Evolutionary conservation across 2,329 filamentous ascomycete species (phyloP).

Genomic region (Neoarthrinium moseri): DNA sequence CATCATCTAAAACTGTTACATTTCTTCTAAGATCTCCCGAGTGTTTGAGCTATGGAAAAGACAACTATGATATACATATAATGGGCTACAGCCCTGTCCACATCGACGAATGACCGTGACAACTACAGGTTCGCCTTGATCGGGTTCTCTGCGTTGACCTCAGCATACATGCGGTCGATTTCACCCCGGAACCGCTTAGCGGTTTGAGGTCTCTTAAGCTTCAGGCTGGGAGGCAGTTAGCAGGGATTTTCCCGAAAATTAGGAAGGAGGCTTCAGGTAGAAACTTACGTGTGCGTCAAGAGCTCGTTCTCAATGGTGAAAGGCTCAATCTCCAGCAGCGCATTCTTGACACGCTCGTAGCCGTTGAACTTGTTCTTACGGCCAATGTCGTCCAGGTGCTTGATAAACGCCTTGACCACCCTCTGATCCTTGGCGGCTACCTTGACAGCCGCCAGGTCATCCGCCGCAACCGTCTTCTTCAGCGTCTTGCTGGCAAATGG

Average conservation of each 20-base stretch:
- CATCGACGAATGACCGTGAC: too few species aligned
- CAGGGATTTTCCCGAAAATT: background rate
- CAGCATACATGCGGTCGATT: conserved; percentile 57
- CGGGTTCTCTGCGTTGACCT: conserved; percentile 41
- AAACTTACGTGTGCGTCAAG: conserved; percentile 79
- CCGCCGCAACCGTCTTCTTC: conserved; percentile 60
- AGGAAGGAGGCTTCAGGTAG: background rate
- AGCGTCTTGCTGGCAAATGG: conserved; percentile 76
- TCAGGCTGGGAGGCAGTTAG: conserved; percentile 42
- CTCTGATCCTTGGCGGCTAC: conserved; percentile 66
- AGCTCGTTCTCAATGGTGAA: conserved; percentile 93
- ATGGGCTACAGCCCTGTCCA: too few species aligned
- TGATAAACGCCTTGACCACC: conserved; percentile 72
- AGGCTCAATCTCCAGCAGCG: conserved; percentile 77
- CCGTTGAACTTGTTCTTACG: conserved; percentile 87
- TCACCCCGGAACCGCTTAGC: conserved; percentile 50
- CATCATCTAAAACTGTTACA: too few species aligned
- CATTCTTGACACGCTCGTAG: conserved; percentile 79
- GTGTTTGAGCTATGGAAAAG: too few species aligned
- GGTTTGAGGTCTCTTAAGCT: conserved; percentile 59
- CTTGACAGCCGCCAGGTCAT: conserved; percentile 66
- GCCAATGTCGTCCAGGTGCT: conserved; percentile 75
- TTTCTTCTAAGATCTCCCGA: too few species aligned
- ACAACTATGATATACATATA: too few species aligned
- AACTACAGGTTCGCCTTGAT: conserved; percentile 45